phyloP scores from a whole-genome alignment of 129 eudicot genomes.

The Heracleum sosnowskyi region DNA sequence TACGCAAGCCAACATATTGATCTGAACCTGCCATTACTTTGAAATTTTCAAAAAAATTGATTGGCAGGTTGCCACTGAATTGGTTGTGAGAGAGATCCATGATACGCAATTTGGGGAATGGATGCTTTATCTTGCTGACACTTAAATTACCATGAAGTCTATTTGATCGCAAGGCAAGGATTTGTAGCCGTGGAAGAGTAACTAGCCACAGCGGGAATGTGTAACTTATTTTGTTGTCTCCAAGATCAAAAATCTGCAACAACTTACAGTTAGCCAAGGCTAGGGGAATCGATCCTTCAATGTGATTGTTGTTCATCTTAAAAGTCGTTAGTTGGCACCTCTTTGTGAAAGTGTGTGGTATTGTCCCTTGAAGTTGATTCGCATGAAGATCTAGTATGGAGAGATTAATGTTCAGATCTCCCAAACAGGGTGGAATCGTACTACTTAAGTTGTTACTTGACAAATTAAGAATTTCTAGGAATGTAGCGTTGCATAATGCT shows the following conservation, averaged over 20 bases:
- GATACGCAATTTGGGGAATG: slow-evolving; percentile 11
- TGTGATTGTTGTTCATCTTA: neutral
- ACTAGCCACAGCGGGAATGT: slow-evolving; percentile 13
- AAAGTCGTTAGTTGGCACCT: neutral
- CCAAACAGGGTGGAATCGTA: slow-evolving; percentile 5
- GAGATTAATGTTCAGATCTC: neutral
- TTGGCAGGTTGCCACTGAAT: slow-evolving; percentile 11
- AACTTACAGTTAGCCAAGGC: neutral
- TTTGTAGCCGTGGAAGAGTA: neutral
- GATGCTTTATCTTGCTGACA: no score
- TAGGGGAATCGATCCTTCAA: neutral
- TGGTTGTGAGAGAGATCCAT: slow-evolving; percentile 19
- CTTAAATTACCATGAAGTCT: neutral
- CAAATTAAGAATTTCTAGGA: neutral
- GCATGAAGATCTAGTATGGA: neutral
- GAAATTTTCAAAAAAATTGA: neutral
- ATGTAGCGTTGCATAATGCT: no score
- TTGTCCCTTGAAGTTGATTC: neutral
- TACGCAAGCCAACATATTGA: neutral
- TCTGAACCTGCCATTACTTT: neutral
- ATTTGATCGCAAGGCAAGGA: slow-evolving; percentile 11
- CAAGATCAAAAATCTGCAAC: neutral
- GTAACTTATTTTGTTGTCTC: slow-evolving; percentile 5
- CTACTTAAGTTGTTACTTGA: neutral
- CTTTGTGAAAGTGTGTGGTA: neutral